These are phyloP conservation scores for Podospora conica DNA, from an alignment of 495 filamentous ascomycete genomes.

Conservation along the genomic window DNA sequence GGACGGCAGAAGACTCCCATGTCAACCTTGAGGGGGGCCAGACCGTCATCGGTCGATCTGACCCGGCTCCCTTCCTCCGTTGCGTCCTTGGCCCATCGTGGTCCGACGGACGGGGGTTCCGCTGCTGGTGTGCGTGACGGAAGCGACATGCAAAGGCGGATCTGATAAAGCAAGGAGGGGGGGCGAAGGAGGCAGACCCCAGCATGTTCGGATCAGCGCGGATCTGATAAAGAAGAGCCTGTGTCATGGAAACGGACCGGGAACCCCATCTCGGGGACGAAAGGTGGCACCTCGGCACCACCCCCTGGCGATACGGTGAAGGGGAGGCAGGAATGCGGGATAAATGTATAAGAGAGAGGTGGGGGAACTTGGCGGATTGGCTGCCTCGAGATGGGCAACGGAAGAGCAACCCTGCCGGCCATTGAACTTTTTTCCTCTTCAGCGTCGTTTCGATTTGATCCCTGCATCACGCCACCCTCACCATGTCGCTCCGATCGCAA, in stretches of 20 bases:
- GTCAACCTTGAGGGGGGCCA: not conserved
- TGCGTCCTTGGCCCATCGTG: not conserved
- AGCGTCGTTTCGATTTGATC: not conserved
- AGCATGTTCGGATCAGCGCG: not conserved
- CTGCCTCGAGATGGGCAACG: not conserved
- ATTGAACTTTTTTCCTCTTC: not conserved
- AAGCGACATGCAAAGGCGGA: not conserved
- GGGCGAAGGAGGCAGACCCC: not conserved
- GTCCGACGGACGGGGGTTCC: not conserved
- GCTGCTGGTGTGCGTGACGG: not conserved
- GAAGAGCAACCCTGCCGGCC: too few relatives aligned
- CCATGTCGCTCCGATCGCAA: conserved; percentile 5
- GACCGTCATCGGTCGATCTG: not conserved
- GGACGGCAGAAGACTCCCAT: not conserved
- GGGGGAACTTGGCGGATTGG: not conserved
- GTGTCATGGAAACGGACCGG: not conserved
- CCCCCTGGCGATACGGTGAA: not conserved
- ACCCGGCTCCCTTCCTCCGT: not conserved
- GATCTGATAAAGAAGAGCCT: not conserved
- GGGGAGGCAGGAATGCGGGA: not conserved
- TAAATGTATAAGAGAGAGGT: not conserved
- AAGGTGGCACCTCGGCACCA: too few relatives aligned
- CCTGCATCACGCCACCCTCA: not conserved
- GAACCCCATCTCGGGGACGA: not conserved
- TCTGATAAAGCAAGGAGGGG: not conserved